These are phyloP conservation scores for Pseudoscleropodium purum DNA, from an alignment of 225 moss, liverwort and hornwort species.

Conservation along the genomic window DNA sequence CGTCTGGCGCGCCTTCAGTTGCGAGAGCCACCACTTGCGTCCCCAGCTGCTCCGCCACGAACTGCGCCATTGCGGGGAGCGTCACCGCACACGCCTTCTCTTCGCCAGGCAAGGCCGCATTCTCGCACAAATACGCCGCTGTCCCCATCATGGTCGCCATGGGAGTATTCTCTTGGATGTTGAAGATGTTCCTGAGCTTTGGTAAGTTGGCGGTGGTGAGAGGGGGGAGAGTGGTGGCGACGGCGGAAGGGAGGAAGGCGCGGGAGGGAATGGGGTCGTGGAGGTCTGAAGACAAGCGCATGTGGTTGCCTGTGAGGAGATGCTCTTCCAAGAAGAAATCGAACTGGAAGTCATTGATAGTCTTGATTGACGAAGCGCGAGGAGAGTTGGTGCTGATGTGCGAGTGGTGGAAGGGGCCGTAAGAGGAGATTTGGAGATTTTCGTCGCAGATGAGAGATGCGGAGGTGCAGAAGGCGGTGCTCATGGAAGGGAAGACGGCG, in stretches of 20 bases:
- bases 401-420: background rate
- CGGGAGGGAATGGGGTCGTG: conserved; percentile 33
- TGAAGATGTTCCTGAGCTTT: conserved; percentile 27
- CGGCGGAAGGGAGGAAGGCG: conserved; percentile 25
- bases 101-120: conserved; percentile 29
- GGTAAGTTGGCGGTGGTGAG: conserved; percentile 18
- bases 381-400: background rate
- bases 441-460: conserved; percentile 25
- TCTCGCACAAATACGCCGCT: conserved; percentile 33
- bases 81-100: conserved; percentile 18
- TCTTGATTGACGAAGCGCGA: conserved; percentile 18
- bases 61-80: conserved; percentile 35
- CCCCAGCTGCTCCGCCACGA: conserved; percentile 27
- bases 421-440: conserved; percentile 11
- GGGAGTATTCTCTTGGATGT: conserved; percentile 2
- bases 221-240: conserved; percentile 8
- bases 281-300: conserved; percentile 18
- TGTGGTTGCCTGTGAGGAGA: background rate
- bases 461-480: conserved; percentile 16
- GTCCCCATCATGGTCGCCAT: conserved; percentile 45
- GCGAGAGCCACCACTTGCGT: conserved; percentile 18
- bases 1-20: conserved; percentile 12
- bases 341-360: conserved; percentile 50
- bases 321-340: conserved; percentile 35
- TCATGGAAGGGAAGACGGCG: conserved; percentile 27